Conservation (phyloP, 257 asterid species). For the Forsythia suspensa region DNA sequence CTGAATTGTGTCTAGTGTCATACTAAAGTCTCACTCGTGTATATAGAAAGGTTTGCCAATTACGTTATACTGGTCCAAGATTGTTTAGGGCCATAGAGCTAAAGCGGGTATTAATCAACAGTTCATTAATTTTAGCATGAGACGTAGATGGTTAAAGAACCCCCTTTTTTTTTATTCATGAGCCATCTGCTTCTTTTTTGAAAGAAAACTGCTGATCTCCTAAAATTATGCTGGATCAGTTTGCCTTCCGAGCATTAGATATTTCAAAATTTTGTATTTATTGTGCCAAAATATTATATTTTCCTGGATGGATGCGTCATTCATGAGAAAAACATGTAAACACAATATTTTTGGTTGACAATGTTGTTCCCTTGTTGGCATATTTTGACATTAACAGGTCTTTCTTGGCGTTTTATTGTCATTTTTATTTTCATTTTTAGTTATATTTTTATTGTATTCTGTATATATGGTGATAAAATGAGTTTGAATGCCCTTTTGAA, state of each 20-base stretch:
- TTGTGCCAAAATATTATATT: not conserved
- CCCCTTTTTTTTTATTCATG: not conserved
- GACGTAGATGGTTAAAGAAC: not conserved
- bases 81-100: slow-evolving; percentile 1
- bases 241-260: not conserved
- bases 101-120: slow-evolving; percentile 7
- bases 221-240: not conserved
- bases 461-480: not conserved
- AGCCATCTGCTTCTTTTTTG: not conserved
- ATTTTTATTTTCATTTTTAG: not conserved
- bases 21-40: not conserved
- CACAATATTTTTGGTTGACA: not conserved
- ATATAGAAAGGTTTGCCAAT: slow-evolving; percentile 21
- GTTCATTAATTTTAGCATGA: not conserved
- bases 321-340: slow-evolving; percentile 17
- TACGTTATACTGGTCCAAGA: slow-evolving; percentile 9
- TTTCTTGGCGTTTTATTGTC: not conserved
- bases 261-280: not conserved
- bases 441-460: not conserved
- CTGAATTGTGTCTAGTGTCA: not conserved
- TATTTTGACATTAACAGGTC: not conserved
- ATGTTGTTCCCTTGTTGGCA: not conserved
- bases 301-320: not conserved
- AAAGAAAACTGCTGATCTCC: not conserved
- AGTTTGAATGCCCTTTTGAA: not conserved